Evolutionary conservation across 495 filamentous ascomycete species (phyloP), one percentile per base, ranked within the genome.

Genomic region (Podospora didyma): DNA sequence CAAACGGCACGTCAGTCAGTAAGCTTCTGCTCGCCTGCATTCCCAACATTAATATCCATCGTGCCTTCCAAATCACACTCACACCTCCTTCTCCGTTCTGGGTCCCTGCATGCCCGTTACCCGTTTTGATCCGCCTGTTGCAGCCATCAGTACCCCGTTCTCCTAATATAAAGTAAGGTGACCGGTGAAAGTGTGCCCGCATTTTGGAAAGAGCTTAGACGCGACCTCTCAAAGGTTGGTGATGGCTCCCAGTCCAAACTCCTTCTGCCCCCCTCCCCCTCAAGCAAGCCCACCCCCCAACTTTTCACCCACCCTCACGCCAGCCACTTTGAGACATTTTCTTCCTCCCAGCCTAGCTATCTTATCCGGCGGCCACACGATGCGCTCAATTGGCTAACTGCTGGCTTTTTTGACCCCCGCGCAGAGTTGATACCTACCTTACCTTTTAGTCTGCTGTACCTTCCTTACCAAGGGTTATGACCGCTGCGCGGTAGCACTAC

Each of bases 321-420:
- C 35, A 48, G 39, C 50, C 52, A 21, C 7, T n/a, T 56, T 62
- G 60, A 59, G 56, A 62, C 56, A 62, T 62, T 62, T 62, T 62
- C 12, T 16, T 42, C 52, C 21, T 56, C 26, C 45, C 45, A 7
- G n/a, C 44, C 46, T 14, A 23, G 34, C 47, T 22, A 28, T 24
- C 62, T 35, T 46, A 54, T 53, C 61, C 61, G 53, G 61, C 44
- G 51, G 46, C 53, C 53, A 52, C 52, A 50, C 56, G 14, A 46
- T 51, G 45, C 53, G 46, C 56, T 37, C 51, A 53, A 61, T 64
- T 64, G 62, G 61, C 56, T 53, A 26, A 57, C 49, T 57, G 37
- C 28, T 50, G 10, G 21, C 41, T 42, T 52, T 17, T 26, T 51
- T 52, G 47, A 56, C 56, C 53, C 54, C 54, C 54, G 54, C 58